phyloP scores from a whole-genome alignment of 495 filamentous ascomycete species.

The Podospora sp. region DNA sequence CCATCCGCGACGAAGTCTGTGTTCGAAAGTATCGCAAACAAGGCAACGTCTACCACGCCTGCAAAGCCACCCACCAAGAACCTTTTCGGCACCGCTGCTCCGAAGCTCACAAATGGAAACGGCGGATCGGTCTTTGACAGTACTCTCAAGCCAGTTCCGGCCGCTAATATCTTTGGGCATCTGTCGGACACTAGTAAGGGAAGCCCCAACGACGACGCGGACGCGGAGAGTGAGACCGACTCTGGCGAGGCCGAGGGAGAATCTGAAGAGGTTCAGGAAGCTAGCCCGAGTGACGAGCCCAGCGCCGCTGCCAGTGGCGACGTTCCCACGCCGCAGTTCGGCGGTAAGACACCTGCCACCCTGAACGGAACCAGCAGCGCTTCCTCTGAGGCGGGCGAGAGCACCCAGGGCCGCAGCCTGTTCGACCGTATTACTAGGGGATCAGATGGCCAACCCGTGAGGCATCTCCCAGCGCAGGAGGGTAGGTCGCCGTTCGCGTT shows the following conservation, averaged over 20 bases:
- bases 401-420: slow-evolving; percentile 51
- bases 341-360: slow-evolving; percentile 25
- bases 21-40: slow-evolving; percentile 52
- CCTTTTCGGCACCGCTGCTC: slow-evolving; percentile 26
- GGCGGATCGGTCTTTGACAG: slow-evolving; percentile 35
- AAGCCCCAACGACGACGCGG: slow-evolving; percentile 47
- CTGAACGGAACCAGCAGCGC: slow-evolving; percentile 34
- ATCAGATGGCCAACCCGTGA: slow-evolving; percentile 52
- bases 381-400: slow-evolving; percentile 41
- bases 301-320: slow-evolving; percentile 39
- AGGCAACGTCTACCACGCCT: slow-evolving; percentile 23
- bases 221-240: slow-evolving; percentile 52
- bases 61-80: slow-evolving; percentile 33
- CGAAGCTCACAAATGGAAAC: slow-evolving; percentile 27
- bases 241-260: slow-evolving; percentile 48
- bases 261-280: slow-evolving; percentile 45
- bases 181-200: slow-evolving; percentile 57
- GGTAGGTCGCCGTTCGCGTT: slow-evolving; percentile 29
- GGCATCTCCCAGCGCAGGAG: slow-evolving; percentile 33
- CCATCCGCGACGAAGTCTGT: slow-evolving; percentile 51
- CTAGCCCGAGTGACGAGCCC: slow-evolving; percentile 34
- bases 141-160: slow-evolving; percentile 24
- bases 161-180: slow-evolving; percentile 63
- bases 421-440: slow-evolving; percentile 61
- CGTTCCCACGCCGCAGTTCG: slow-evolving; percentile 41